Evolutionary conservation across 177 flowering plant species (phyloP).

Genomic region (Tripterygium wilfordii): DNA sequence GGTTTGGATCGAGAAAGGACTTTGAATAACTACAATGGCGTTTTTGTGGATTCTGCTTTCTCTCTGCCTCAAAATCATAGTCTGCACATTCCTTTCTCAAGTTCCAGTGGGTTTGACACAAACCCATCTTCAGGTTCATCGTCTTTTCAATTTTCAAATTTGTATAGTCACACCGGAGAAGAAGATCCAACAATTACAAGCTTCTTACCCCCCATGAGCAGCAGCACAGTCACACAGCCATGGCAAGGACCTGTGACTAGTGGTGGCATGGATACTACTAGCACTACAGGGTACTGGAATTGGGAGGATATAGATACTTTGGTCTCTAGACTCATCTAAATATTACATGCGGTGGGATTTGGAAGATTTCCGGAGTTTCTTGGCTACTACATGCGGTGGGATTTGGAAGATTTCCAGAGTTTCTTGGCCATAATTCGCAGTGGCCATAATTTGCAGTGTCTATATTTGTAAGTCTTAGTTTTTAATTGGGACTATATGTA

Average conservation of each 20-base stretch:
- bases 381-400: slow-evolving; percentile 24
- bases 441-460: not conserved
- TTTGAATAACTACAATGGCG: not conserved
- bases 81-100: slow-evolving; percentile 13
- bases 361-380: slow-evolving; percentile 11
- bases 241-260: slow-evolving; percentile 13
- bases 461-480: not conserved
- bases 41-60: slow-evolving; percentile 5
- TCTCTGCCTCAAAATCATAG: slow-evolving; percentile 13
- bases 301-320: slow-evolving; percentile 41
- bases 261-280: slow-evolving; percentile 18
- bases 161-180: slow-evolving; percentile 12
- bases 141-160: slow-evolving; percentile 18
- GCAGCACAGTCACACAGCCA: slow-evolving; percentile 3
- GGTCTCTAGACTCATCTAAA: slow-evolving; percentile 29
- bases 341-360: slow-evolving; percentile 28
- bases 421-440: slow-evolving; percentile 19
- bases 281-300: slow-evolving; percentile 31
- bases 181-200: slow-evolving; percentile 10
- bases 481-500: no score
- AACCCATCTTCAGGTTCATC: slow-evolving; percentile 14
- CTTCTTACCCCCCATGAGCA: slow-evolving; percentile 6
- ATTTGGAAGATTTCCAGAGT: slow-evolving; percentile 15
- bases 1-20: not conserved
- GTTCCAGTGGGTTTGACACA: slow-evolving; percentile 16